Evolutionary conservation across 2,329 filamentous ascomycete genomes (phyloP).

Genomic region (Venturia carpophila): DNA sequence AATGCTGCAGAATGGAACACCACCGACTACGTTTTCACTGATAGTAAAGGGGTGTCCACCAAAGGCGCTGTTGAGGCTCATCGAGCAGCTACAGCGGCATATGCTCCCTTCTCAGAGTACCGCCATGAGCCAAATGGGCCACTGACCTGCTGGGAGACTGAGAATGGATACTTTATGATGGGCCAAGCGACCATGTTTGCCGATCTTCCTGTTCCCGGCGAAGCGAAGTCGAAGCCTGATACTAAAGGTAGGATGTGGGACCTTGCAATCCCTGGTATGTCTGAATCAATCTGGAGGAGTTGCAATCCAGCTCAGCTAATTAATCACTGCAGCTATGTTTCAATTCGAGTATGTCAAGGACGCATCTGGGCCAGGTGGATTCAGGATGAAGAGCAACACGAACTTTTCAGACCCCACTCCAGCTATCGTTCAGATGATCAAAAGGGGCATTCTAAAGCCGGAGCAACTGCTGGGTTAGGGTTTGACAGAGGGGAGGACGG

Average conservation of each 20-base stretch:
- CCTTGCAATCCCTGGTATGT: constrained; percentile 21
- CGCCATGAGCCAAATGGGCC: constrained; percentile 22
- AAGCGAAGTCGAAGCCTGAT: constrained; percentile 20
- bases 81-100: constrained; percentile 22
- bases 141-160: constrained; percentile 22
- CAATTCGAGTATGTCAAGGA: constrained; percentile 24
- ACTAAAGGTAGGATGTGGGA: constrained; percentile 25
- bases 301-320: not conserved
- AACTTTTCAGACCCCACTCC: constrained; percentile 67
- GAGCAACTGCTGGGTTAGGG: constrained; percentile 17
- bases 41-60: constrained; percentile 23
- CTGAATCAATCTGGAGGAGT: not conserved
- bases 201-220: constrained; percentile 22
- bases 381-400: constrained; percentile 39
- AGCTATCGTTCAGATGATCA: constrained; percentile 70
- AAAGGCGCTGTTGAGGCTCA: constrained; percentile 23
- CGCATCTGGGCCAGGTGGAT: constrained; percentile 16
- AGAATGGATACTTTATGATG: constrained; percentile 24
- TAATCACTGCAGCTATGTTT: constrained; percentile 19
- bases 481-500: not conserved
- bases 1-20: constrained; percentile 18
- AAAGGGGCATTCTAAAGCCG: constrained; percentile 20
- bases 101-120: constrained; percentile 24
- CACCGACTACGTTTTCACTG: constrained; percentile 20
- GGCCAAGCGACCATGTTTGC: constrained; percentile 23